phyloP scores from a whole-genome alignment of 208 protist genomes.

The Kentomonas sorsogonicus region DNA sequence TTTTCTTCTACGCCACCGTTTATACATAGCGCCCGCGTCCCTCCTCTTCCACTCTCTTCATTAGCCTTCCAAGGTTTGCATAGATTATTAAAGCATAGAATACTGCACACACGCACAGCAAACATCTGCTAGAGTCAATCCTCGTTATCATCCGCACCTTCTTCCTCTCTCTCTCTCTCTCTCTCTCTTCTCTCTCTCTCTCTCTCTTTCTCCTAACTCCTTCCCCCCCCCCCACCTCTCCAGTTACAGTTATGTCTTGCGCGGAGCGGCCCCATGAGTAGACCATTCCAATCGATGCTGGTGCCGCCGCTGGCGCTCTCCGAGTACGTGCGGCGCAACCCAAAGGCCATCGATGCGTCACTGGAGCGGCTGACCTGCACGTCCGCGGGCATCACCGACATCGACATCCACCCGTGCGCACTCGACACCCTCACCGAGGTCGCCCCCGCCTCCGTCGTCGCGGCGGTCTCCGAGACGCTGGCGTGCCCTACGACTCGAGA shows the following conservation, averaged over 20 bases:
- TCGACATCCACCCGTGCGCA: slow-evolving; percentile 62
- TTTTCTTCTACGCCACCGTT: too few relatives aligned
- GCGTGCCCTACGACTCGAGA: neutral
- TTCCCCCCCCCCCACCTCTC: neutral
- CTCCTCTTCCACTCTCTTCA: too few relatives aligned
- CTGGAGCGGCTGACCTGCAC: slow-evolving; percentile 66
- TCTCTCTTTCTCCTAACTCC: slow-evolving; percentile 1
- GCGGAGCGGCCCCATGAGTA: too few relatives aligned
- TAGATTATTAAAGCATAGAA: too few relatives aligned
- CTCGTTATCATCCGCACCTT: too few relatives aligned
- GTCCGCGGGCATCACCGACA: slow-evolving; percentile 47
- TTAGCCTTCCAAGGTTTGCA: too few relatives aligned
- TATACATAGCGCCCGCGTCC: too few relatives aligned
- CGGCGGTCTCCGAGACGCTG: slow-evolving; percentile 15
- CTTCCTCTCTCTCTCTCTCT: slow-evolving; percentile 4
- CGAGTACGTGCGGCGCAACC: slow-evolving; percentile 29
- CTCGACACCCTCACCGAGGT: slow-evolving; percentile 46
- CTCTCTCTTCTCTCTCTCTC: slow-evolving; percentile 1
- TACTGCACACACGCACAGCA: too few relatives aligned
- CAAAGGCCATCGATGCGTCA: slow-evolving; percentile 46
- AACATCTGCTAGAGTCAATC: too few relatives aligned
- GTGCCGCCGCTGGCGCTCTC: slow-evolving; percentile 28
- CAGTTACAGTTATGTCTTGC: too few relatives aligned
- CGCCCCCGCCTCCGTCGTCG: slow-evolving; percentile 15
- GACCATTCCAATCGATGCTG: too few relatives aligned